Evolutionary conservation across 805 yeast species (phyloP).

Genomic region (Nakazawaea anatomiae): DNA sequence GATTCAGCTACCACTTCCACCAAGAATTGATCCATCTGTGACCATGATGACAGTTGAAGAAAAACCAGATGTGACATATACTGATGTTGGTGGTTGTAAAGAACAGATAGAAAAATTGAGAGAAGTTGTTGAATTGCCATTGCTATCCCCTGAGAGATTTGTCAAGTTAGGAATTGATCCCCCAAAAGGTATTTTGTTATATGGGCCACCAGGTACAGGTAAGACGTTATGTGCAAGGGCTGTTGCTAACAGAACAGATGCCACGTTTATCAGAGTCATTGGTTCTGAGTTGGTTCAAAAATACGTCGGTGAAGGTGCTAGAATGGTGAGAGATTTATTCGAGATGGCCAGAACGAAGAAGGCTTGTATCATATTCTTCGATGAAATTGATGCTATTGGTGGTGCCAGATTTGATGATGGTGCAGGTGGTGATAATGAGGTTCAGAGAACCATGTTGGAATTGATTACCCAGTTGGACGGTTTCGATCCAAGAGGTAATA

Average conservation of each 20-base stretch:
- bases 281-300: conserved; percentile 98
- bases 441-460: conserved; percentile 98
- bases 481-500: conserved; percentile 97
- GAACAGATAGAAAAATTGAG: conserved; percentile 95
- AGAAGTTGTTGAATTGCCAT: conserved; percentile 93
- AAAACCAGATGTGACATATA: conserved; percentile 97
- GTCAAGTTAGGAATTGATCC: conserved; percentile 98
- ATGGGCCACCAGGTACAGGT: conserved; percentile 99
- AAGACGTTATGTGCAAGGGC: conserved; percentile 98
- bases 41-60: conserved; percentile 99
- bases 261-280: conserved; percentile 95
- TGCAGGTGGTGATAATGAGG: conserved; percentile 99
- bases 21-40: conserved; percentile 94
- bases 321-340: conserved; percentile 97
- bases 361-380: conserved; percentile 96
- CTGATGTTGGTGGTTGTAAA: conserved; percentile 98
- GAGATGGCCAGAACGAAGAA: conserved; percentile 99
- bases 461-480: conserved; percentile 97
- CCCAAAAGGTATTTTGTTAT: conserved; percentile 92
- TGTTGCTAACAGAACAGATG: conserved; percentile 98
- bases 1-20: conserved; percentile 95
- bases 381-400: conserved; percentile 98
- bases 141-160: conserved; percentile 92
- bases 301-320: conserved; percentile 99
- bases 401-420: conserved; percentile 99